phyloP scores from a whole-genome alignment of 306 rosid genomes.

The Clitoria ternatea region DNA sequence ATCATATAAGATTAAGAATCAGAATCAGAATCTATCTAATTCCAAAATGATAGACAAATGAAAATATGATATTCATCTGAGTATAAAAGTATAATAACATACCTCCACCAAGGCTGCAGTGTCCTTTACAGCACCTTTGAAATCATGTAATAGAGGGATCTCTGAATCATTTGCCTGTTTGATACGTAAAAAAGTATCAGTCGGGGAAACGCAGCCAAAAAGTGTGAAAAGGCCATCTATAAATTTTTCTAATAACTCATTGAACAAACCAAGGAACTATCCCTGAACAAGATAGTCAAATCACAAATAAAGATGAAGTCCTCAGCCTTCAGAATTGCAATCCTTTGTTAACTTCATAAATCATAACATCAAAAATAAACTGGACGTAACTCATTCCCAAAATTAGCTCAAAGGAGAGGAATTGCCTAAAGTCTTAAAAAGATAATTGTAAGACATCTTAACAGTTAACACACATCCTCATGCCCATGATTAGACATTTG shows the following conservation, averaged over 20 bases:
- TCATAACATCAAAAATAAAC: not conserved
- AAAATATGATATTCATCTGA: not conserved
- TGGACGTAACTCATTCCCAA: too few species aligned
- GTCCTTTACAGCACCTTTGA: slow-evolving; percentile 55
- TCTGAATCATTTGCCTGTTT: slow-evolving; percentile 85
- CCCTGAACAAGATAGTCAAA: slow-evolving; percentile 6
- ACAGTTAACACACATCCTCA: too few species aligned
- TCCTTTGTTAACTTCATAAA: not conserved
- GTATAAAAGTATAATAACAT: slow-evolving; percentile 22
- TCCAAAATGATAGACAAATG: not conserved
- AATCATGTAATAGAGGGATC: slow-evolving; percentile 84
- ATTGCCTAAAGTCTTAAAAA: too few species aligned
- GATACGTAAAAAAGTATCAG: slow-evolving; percentile 23
- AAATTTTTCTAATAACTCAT: not conserved
- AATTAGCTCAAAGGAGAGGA: too few species aligned
- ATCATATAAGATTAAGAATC: slow-evolving; percentile 16
- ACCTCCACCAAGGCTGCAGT: slow-evolving; percentile 75
- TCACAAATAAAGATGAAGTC: slow-evolving; percentile 8
- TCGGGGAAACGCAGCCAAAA: slow-evolving; percentile 2
- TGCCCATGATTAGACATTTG: too few species aligned
- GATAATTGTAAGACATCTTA: too few species aligned
- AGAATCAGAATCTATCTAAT: slow-evolving; percentile 2
- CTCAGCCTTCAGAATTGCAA: not conserved
- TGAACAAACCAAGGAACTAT: slow-evolving; percentile 22
- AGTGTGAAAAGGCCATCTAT: not conserved